Evolutionary conservation across 1,139 yeast species (phyloP).

Genomic region (Petasospora rhodanensis): DNA sequence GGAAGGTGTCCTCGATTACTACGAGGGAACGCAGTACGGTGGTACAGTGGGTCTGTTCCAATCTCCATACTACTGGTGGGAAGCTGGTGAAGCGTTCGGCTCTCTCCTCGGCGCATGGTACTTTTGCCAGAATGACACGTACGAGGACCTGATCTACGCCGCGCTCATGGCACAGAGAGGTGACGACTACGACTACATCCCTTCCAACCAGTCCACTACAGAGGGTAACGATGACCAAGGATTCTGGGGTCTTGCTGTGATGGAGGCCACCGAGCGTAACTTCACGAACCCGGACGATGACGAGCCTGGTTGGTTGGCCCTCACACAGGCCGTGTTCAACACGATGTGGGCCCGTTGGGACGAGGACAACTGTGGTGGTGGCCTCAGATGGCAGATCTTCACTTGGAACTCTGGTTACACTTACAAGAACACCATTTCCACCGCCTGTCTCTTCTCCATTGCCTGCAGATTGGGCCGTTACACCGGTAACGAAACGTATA

Average conservation of each 20-base stretch:
- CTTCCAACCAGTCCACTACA: constrained; percentile 85
- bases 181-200: constrained; percentile 68
- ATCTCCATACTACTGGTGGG: constrained; percentile 95
- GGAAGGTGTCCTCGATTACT: constrained; percentile 51
- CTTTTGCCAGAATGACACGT: constrained; percentile 66
- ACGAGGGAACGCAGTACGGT: constrained; percentile 44
- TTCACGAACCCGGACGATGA: constrained; percentile 65
- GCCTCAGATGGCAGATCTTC: constrained; percentile 94
- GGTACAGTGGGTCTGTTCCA: constrained; percentile 77
- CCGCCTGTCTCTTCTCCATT: constrained; percentile 82
- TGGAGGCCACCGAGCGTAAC: constrained; percentile 87
- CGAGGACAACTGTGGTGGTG: constrained; percentile 67
- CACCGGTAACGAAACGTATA: constrained; percentile 58
- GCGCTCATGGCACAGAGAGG: constrained; percentile 78
- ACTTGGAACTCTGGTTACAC: constrained; percentile 92
- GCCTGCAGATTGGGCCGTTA: constrained; percentile 85
- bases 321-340: constrained; percentile 78
- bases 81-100: constrained; percentile 96
- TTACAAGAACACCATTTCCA: constrained; percentile 84
- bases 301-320: constrained; percentile 65
- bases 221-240: constrained; percentile 98
- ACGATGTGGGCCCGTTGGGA: constrained; percentile 94
- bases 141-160: constrained; percentile 49
- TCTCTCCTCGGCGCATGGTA: constrained; percentile 70
- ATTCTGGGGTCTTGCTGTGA: constrained; percentile 90